Evolutionary conservation across 2,329 filamentous ascomycete genomes (phyloP), one percentile per base, ranked within the genome.

Genomic region (Aspergillus flavus): DNA sequence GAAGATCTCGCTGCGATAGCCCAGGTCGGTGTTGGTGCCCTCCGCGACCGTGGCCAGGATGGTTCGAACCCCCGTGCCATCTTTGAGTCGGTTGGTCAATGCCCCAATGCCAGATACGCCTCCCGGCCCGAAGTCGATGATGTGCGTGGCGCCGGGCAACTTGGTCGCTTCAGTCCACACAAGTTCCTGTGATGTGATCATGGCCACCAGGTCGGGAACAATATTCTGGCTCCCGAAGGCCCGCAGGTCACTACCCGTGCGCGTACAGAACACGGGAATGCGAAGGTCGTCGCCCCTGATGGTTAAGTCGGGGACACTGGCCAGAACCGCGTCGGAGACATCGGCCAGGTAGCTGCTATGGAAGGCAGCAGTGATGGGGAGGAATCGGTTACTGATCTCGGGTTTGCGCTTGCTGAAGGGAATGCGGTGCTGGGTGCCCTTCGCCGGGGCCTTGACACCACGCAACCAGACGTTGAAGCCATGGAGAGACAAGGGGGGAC

Each of bases 41-140:
- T 94, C 92, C 72, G 99, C 91, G 19, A 93, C 87, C 67, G 95
- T 95, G 50, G 93, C 95, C 63, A 99, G 86, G 69, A 99, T 97
- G 68, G 98, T 94, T 64, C 94, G 93, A 39, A 99, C 95, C 72
- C 95, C 95, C 61, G 93, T 98, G 67, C 95, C 95, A 78, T 99
- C 96, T 84, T 99, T 99, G 86, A 98, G 99, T 72, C 95, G 92
- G 85, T 96, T 98, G 62, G 95, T 99, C 67, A 99, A 84, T 52
- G 96, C 92, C 74, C 96, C 96, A 26, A 99, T 89, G 67, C 96
- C 96, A 23, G 95, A 99, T 68, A 98, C 94, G 65, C 95, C 96
- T 74, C 95, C 95, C 26, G 95, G 95, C 54, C 95, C 95, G 72
- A 99, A 98, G 81, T 99, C 95, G 58, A 99, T 83, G 61, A 99